Evolutionary conservation across 305 asterid species (phyloP).

Genomic region (Solanum hybrid): DNA sequence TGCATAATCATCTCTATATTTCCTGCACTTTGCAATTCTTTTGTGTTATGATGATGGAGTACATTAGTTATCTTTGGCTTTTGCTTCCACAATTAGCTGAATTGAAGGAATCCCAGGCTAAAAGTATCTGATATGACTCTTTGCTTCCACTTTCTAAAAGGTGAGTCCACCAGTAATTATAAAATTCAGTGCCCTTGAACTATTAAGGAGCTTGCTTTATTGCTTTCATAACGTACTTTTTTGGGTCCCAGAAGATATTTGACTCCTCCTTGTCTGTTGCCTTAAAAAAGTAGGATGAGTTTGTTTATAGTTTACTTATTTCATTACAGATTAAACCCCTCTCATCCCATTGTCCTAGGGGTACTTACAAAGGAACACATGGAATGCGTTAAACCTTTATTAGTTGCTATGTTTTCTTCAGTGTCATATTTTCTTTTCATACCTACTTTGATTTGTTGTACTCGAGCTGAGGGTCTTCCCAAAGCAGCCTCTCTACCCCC

Average conservation of each 20-base stretch:
- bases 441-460: background rate
- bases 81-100: constrained; percentile 23
- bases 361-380: background rate
- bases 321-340: constrained; percentile 11
- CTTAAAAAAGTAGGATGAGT: constrained; percentile 18
- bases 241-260: constrained; percentile 24
- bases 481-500: background rate
- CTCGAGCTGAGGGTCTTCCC: background rate
- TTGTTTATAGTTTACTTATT: constrained; percentile 24
- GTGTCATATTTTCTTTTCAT: background rate
- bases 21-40: constrained; percentile 6
- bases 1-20: constrained; percentile 2
- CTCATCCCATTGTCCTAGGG: background rate
- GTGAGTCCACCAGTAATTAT: constrained; percentile 20
- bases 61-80: constrained; percentile 10
- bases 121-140: constrained; percentile 22
- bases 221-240: constrained; percentile 8
- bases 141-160: constrained; percentile 18
- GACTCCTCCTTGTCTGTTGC: constrained; percentile 18
- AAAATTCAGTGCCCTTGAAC: constrained; percentile 28
- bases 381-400: background rate
- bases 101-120: constrained; percentile 58
- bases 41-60: constrained; percentile 20
- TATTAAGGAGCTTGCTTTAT: constrained; percentile 14
- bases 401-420: background rate